Evolutionary conservation across 495 filamentous ascomycete genomes (phyloP), one percentile per base, ranked within the genome.

Genomic region (Aspergillus heteromorphus): DNA sequence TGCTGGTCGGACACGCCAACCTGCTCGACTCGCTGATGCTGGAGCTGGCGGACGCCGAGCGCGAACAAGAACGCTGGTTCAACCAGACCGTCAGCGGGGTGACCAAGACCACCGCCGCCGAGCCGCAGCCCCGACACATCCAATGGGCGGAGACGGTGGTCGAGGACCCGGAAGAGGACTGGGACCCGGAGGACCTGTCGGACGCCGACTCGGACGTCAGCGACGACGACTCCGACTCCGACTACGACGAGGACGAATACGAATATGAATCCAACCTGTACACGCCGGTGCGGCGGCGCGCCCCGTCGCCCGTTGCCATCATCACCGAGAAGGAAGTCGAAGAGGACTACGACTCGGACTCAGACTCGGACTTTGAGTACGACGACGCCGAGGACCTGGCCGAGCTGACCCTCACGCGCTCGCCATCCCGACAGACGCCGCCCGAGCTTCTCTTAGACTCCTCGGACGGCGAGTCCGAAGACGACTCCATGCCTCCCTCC

Each of bases 51-150:
- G 88, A 95, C 38, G 93, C 95, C 65, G 95, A 98, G 77, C 82
- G 84, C 56, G 91, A 97, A 69, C 93, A 97, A 71, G 93, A 97
- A 73, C 86, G 81, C 50, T 97, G 95, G 95, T 97, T 97, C 85
- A 91, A 97, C 82, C 85, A 92, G 73, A 90, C 88, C 55, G 89
- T 97, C 72, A 83, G 78, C 67, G 87, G 86, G 62, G 89, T 88
- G 61, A 72, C 70, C 69, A 75, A 78, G 63, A 65, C 72, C 53
- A 65, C 68, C 45, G 71, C 74, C 49, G 79, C 80, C 56, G n/a
- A n/a, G n/a, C 73, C 78, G 49, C 78, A 81, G 56, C 77, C 85
- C 40, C 79, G 77, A 61, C 89, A 89, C 78, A 83, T 95, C 66
- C 86, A 92, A 83, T 96, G 89, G 89, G 87, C 88, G 40, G 89